A percentile compares a stretch with the other conserved stretches of the same genome.
Conservation (phyloP, 495 filamentous ascomycete genomes). For the Penicillium daleae region DNA sequence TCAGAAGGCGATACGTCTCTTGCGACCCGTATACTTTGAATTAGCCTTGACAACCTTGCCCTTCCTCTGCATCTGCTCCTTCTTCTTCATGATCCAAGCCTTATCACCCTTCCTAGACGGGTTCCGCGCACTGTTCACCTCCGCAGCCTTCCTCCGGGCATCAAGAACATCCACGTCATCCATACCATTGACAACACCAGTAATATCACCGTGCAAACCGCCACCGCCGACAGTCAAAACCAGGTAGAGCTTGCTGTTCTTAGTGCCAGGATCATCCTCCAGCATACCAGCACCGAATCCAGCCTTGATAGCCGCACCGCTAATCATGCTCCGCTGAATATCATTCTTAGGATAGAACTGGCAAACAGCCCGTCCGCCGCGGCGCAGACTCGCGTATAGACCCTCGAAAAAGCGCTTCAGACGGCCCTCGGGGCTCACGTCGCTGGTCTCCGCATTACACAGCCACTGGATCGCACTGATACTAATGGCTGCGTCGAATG, state of each 20-base stretch:
- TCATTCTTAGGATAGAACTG: constrained; percentile 99
- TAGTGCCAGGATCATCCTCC: constrained; percentile 94
- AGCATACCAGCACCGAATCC: constrained; percentile 94
- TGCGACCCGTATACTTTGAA: constrained; percentile 92
- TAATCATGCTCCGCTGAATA: constrained; percentile 88
- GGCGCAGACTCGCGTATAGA: constrained; percentile 80
- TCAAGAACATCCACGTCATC: constrained; percentile 83
- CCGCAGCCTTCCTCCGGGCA: constrained; percentile 58
- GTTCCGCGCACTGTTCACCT: constrained; percentile 51
- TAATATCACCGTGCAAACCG: constrained; percentile 78
- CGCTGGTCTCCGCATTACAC: constrained; percentile 89
- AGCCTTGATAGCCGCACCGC: constrained; percentile 81
- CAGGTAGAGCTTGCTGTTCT: constrained; percentile 92
- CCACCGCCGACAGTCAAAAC: constrained; percentile 88
- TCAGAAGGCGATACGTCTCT: constrained; percentile 66
- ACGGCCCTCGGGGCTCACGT: constrained; percentile 75
- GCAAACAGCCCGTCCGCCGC: constrained; percentile 90
- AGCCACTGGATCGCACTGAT: constrained; percentile 97
- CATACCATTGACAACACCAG: constrained; percentile 82
- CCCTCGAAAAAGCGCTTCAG: constrained; percentile 87
- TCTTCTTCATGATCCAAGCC: constrained; percentile 91
- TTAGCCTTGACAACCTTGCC: constrained; percentile 90
- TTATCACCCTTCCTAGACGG: constrained; percentile 75
- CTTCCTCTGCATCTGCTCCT: constrained; percentile 92
- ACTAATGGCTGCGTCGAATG: constrained; percentile 92